Base-by-base conservation (phyloP, 2,329 filamentous ascomycete genomes). In the Ilyonectria mors-panacis region DNA sequence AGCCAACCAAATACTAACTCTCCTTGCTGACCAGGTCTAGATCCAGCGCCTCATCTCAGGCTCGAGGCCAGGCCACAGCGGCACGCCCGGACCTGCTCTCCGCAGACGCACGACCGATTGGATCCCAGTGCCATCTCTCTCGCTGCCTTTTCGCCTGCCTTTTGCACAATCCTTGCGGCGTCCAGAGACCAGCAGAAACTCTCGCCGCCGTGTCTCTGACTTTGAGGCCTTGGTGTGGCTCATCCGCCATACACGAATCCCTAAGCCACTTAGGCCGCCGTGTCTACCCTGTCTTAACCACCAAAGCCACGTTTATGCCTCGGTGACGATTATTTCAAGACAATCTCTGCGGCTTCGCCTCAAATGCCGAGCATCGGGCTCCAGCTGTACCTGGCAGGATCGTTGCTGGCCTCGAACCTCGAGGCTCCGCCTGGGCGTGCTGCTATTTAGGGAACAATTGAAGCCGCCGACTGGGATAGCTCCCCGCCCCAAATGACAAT, bases 71-170 rank as follows among this genome's bases (percentile, higher is more conserved):
- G 67, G 53, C 66, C 61, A 60, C 64, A 63, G 61, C 65, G 67
- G 69, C 66, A 61, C 63, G 63, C 73, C 71, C 71, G 68, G 70
- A 65, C 70, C 68, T 75, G 59, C 60, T 65, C 65, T 67, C 70
- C 68, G 68, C 60, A 66, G 55, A 74, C 66, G 70, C 73, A 73
- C 53, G 58, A 60, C 67, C 73, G 68, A 75, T 75, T 74, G 73
- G 68, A 75, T 73, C 64, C 37, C 61, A 53, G 68, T 60, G 42
- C 55, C 64, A 68, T 68, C 63, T 74, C 61, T 63, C 55, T 74
- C 50, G 59, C 60, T 35, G 21, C 63, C 42, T 53, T 63, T 45
- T 63, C 39, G 65, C 47, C 50, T 42, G 39, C 57, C n/a, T 42
- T 50, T 28, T 19, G 8, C 23, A 26, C 23, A 59, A 56, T 48